Evolutionary conservation across 192 early-diverging fungal genomes (phyloP), one percentile per base, ranked within the genome.

Genomic region (Backusella macrospora): DNA sequence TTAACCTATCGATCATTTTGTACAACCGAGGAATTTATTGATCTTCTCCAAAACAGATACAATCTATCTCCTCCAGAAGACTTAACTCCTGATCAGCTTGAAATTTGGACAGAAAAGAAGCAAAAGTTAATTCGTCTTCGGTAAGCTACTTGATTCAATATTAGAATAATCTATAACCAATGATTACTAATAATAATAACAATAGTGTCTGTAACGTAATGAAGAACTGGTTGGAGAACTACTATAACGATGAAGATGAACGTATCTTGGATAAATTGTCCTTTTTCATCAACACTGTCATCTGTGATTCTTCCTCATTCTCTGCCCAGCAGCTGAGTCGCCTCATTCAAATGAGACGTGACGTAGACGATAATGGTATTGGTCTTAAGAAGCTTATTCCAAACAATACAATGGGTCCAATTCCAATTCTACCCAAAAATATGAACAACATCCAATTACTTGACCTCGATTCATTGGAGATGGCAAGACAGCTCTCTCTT

Each of bases 1-100:
- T 84, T 99, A 63, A 98, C 98, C 3, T 99, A 97, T 84, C 93
- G 94, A 42, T 95, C 96, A 15, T 98, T 98, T 70, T 91, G 92
- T 6, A 90, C 90, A 7, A 92, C 94, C 4, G 87, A 86, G 14
- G 92, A 94, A 73, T 87, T 99, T 26, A 87, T 97, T 66, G 82
- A 86, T 6, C 79, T 90, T 14, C 83, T 99, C 65, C 88, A 90
- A 78, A 76, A 83, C 43, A 90, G 98, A 78, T 99, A 93, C 85
- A 80, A 86, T 47, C 87, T 98, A 43, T 69, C 83, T 62, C 90
- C 96, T 10, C 96, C 96, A 4, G 70, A 70, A 26, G 90, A 83
- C 7, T 78, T 99, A 67, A 85, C 78, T 10, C 80, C 81, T 0
- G 79, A 87, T 29, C 93, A 99, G 81, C 75, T 90, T 42, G 83